phyloP scores from a whole-genome alignment of 2,329 filamentous ascomycete species.

The Coniochaeta sp. region DNA sequence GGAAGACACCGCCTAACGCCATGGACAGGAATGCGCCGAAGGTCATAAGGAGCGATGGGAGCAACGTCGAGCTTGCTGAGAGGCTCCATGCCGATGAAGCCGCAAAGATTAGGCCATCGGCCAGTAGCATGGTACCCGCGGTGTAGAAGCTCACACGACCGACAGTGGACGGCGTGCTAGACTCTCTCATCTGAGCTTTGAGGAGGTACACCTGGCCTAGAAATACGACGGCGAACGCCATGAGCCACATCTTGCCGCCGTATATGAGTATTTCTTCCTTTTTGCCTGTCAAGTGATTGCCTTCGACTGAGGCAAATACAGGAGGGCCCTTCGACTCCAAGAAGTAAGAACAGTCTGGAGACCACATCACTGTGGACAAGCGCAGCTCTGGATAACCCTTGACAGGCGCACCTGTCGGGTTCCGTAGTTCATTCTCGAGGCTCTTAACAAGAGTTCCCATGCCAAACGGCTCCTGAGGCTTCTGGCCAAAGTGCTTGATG shows the following conservation, averaged over 20 bases:
- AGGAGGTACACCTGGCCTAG: slow-evolving; percentile 55
- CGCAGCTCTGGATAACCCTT: slow-evolving; percentile 46
- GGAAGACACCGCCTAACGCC: slow-evolving; percentile 48
- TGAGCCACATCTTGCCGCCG: slow-evolving; percentile 50
- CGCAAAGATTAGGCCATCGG: slow-evolving; percentile 52
- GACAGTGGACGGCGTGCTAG: slow-evolving; percentile 59
- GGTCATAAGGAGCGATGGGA: slow-evolving; percentile 48
- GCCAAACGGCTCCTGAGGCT: slow-evolving; percentile 21
- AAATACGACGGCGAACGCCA: slow-evolving; percentile 47
- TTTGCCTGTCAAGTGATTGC: slow-evolving; percentile 48
- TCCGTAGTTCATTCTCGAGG: slow-evolving; percentile 56
- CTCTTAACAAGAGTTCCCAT: slow-evolving; percentile 33
- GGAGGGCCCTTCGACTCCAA: slow-evolving; percentile 58
- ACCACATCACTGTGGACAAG: slow-evolving; percentile 58
- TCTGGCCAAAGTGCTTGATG: slow-evolving; percentile 21
- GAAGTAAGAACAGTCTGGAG: slow-evolving; percentile 61
- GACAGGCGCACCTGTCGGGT: slow-evolving; percentile 52
- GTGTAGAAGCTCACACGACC: slow-evolving; percentile 60
- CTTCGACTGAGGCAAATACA: slow-evolving; percentile 39
- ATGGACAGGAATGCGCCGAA: slow-evolving; percentile 48
- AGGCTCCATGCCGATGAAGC: slow-evolving; percentile 49
- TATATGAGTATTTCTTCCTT: slow-evolving; percentile 54
- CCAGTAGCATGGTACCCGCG: slow-evolving; percentile 52
- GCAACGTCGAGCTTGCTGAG: slow-evolving; percentile 46
- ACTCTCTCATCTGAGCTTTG: slow-evolving; percentile 58